phyloP scores from a whole-genome alignment of 345 rosid genomes.

The Hibiscus syriacus region DNA sequence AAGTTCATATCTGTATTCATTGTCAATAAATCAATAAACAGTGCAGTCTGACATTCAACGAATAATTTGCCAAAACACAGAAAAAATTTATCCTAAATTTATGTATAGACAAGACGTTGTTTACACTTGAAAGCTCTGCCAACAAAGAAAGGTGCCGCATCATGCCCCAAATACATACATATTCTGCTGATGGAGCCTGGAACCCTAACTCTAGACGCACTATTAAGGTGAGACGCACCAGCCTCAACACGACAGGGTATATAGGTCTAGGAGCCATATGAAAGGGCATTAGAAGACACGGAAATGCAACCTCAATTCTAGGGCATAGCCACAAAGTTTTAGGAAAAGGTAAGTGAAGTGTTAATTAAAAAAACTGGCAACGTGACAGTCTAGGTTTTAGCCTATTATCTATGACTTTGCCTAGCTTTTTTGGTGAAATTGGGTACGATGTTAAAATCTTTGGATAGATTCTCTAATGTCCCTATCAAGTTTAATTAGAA shows the following conservation, averaged over 20 bases:
- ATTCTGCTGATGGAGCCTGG: neutral
- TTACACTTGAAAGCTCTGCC: slow-evolving; percentile 3
- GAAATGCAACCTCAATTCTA: neutral
- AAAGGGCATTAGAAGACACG: neutral
- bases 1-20: no score
- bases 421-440: neutral
- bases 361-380: neutral
- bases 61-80: neutral
- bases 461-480: neutral
- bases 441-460: neutral
- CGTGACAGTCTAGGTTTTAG: neutral
- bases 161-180: neutral
- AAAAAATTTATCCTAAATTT: neutral
- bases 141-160: neutral
- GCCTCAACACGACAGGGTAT: neutral
- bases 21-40: neutral
- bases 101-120: neutral
- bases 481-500: no score
- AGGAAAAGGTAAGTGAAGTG: neutral
- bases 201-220: neutral
- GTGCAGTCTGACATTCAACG: neutral
- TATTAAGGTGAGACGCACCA: slow-evolving; percentile 9
- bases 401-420: neutral
- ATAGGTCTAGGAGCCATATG: neutral
- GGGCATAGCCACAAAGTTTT: neutral